These are phyloP conservation scores for Westerdykella ornata DNA, from an alignment of 2,329 filamentous ascomycete genomes.

Conservation along the genomic window DNA sequence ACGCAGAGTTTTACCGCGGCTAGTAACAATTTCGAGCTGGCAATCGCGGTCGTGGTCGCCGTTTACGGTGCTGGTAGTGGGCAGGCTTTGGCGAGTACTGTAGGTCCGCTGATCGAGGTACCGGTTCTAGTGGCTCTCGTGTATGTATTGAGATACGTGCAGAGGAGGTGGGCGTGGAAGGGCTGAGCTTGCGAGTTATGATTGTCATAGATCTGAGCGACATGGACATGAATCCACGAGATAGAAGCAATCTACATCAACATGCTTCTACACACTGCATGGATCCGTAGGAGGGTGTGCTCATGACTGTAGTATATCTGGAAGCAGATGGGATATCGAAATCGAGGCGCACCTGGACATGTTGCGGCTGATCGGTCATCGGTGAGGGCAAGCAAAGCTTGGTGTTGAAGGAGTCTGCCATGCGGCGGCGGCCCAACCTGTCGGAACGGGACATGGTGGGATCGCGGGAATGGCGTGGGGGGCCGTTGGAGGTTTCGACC, in stretches of 20 bases:
- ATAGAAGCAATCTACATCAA: too few relatives aligned
- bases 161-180: constrained; percentile 49
- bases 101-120: constrained; percentile 80
- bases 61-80: constrained; percentile 71
- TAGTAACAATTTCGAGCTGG: constrained; percentile 89
- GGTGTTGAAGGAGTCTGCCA: too few relatives aligned
- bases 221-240: too few relatives aligned
- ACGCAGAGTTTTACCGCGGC: constrained; percentile 86
- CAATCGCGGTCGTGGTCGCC: constrained; percentile 80
- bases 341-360: too few relatives aligned
- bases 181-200: background rate
- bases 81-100: constrained; percentile 73
- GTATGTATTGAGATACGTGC: constrained; percentile 61
- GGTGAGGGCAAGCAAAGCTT: too few relatives aligned
- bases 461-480: constrained; percentile 2
- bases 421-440: constrained; percentile 2
- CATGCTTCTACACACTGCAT: too few relatives aligned
- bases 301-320: too few relatives aligned
- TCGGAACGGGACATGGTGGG: constrained; percentile 8
- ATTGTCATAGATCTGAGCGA: too few relatives aligned
- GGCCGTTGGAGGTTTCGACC: constrained; percentile 1
- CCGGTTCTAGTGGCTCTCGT: constrained; percentile 72
- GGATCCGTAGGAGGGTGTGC: too few relatives aligned
- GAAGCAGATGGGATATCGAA: too few relatives aligned
- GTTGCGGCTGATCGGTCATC: too few relatives aligned